phyloP scores from a whole-genome alignment of 129 eudicot species.

The Lactuca saligna region DNA sequence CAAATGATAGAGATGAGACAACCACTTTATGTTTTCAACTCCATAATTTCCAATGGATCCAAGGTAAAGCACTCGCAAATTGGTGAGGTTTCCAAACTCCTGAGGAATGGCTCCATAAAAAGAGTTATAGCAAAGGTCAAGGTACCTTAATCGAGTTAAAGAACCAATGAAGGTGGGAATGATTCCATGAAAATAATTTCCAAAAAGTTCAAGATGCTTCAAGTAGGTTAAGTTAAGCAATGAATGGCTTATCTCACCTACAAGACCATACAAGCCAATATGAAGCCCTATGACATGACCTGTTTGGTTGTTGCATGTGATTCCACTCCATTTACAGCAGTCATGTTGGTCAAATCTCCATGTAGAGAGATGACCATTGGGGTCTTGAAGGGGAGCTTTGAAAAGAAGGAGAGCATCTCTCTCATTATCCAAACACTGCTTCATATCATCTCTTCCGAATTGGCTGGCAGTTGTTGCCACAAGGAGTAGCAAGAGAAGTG shows the following conservation, averaged over 20 bases:
- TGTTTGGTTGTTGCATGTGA: background rate
- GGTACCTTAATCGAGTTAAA: background rate
- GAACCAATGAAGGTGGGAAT: slow-evolving; percentile 4
- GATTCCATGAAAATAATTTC: background rate
- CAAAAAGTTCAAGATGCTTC: background rate
- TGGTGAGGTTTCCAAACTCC: background rate
- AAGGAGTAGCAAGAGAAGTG: no score
- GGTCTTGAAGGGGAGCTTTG: no score
- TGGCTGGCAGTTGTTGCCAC: no score
- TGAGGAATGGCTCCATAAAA: slow-evolving; percentile 6
- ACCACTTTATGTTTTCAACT: background rate
- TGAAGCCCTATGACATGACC: slow-evolving; percentile 7
- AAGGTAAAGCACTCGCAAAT: background rate
- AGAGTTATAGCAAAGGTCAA: background rate
- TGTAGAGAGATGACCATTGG: background rate
- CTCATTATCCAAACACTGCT: background rate
- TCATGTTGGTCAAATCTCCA: background rate
- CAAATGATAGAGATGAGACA: no score
- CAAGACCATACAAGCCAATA: background rate
- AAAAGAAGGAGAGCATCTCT: background rate
- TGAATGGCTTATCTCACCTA: slow-evolving; percentile 7
- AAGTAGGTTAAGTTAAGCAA: slow-evolving; percentile 3
- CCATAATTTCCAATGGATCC: background rate
- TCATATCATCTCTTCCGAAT: no score
- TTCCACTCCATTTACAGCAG: background rate